These are phyloP conservation scores for Ambrosiella xylebori DNA, from an alignment of 2,329 filamentous ascomycete species.

Conservation along the genomic window DNA sequence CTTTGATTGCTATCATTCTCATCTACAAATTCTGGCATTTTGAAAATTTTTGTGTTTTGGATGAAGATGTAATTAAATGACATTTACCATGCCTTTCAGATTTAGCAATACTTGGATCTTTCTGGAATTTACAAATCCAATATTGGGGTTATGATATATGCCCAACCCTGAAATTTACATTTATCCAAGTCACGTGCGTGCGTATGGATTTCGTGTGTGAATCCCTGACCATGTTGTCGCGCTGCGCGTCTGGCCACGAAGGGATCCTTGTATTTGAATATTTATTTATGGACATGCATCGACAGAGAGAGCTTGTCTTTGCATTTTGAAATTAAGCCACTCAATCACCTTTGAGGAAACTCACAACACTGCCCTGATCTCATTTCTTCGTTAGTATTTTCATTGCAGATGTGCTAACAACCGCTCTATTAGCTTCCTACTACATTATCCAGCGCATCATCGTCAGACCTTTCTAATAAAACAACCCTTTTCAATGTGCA, in stretches of 20 bases:
- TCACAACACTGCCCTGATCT: no score
- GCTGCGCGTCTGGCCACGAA: no score
- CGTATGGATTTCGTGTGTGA: background rate
- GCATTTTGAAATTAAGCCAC: no score
- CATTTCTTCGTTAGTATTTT: no score
- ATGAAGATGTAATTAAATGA: background rate
- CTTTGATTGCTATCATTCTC: slow-evolving; percentile 15
- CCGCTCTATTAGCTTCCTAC: slow-evolving; percentile 1
- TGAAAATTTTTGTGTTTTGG: background rate
- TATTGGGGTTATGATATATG: background rate
- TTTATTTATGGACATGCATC: no score
- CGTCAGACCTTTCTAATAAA: background rate
- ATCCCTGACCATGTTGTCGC: background rate
- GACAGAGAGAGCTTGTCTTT: no score
- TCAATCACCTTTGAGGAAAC: no score
- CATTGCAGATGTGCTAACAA: slow-evolving; percentile 8
- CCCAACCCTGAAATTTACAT: background rate
- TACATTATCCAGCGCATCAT: background rate
- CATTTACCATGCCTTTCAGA: background rate
- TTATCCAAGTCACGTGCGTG: background rate
- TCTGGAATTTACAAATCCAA: slow-evolving; percentile 5
- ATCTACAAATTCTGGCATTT: slow-evolving; percentile 19
- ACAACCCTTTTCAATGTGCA: slow-evolving; percentile 26
- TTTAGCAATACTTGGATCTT: background rate
- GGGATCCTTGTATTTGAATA: no score